Percentiles rank a stretch among this genome's conserved stretches.
Conservation (phyloP, 345 rosid genomes). For the Populus simonii region DNA sequence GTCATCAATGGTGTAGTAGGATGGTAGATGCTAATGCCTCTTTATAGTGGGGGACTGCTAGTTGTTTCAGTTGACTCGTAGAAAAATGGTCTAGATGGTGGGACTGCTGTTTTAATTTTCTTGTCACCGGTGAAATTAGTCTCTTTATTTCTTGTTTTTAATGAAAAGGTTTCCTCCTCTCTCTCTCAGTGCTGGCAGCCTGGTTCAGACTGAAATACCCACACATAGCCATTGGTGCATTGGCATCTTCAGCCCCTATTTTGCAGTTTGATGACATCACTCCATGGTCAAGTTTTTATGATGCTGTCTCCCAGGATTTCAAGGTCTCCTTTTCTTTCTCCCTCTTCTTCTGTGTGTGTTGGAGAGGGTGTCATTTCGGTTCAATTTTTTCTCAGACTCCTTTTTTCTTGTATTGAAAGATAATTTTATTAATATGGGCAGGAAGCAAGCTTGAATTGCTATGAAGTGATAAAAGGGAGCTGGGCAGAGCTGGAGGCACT, state of each 20-base stretch:
- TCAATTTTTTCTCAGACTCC: neutral
- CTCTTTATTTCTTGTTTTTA: neutral
- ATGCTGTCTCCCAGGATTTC: constrained; percentile 67
- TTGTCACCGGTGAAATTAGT: neutral
- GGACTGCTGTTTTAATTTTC: constrained; percentile 8
- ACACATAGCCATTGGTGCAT: constrained; percentile 70
- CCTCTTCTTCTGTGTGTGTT: neutral
- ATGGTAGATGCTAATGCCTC: neutral
- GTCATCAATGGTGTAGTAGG: too few relatives aligned
- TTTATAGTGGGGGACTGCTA: neutral
- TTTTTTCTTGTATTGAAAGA: constrained; percentile 2
- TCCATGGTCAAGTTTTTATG: constrained; percentile 71
- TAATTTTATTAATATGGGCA: constrained; percentile 10
- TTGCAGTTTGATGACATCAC: constrained; percentile 64
- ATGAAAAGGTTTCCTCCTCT: neutral
- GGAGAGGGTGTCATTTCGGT: neutral
- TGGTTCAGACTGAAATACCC: constrained; percentile 89
- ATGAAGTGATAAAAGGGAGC: constrained; percentile 63
- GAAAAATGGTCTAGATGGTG: neutral
- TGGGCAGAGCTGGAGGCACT: constrained; percentile 63
- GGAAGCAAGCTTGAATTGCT: constrained; percentile 70
- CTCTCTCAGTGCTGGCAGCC: constrained; percentile 69
- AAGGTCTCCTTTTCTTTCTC: constrained; percentile 38
- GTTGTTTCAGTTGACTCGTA: neutral
- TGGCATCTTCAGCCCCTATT: constrained; percentile 82